phyloP scores from a whole-genome alignment of 2,329 filamentous ascomycete species.

The Scortechinia acanthostroma region DNA sequence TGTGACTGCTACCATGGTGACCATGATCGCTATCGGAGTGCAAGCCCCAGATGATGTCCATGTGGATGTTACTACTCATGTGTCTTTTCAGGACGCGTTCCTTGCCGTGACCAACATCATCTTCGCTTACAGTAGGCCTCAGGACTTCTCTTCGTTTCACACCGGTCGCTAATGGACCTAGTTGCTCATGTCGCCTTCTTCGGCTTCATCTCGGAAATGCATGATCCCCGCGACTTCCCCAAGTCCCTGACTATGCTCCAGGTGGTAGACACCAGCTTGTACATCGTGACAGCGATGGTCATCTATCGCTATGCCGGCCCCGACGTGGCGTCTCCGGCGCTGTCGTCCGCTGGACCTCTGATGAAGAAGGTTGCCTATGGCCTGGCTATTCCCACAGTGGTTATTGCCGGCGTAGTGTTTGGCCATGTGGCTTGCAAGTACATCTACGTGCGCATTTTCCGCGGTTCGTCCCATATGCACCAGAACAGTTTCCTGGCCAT shows the following conservation, averaged over 20 bases:
- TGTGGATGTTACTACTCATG: neutral
- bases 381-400: conserved; percentile 1
- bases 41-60: neutral
- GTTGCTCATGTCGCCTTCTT: conserved; percentile 2
- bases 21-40: neutral
- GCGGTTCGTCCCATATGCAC: neutral
- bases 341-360: neutral
- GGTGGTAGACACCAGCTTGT: neutral
- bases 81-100: neutral
- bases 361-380: neutral
- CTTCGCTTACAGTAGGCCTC: conserved; percentile 2
- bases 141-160: neutral
- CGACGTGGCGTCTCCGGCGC: neutral
- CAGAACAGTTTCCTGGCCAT: neutral
- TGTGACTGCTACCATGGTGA: neutral
- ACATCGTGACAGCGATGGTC: neutral
- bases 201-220: neutral
- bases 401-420: neutral
- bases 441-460: conserved; percentile 2
- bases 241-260: conserved; percentile 1
- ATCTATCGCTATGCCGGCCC: conserved; percentile 1
- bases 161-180: neutral
- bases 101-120: conserved; percentile 2
- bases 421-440: conserved; percentile 2
- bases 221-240: neutral